Base-by-base conservation (phyloP, 2,329 filamentous ascomycete species). In the Akanthomyces uredinophilus region DNA sequence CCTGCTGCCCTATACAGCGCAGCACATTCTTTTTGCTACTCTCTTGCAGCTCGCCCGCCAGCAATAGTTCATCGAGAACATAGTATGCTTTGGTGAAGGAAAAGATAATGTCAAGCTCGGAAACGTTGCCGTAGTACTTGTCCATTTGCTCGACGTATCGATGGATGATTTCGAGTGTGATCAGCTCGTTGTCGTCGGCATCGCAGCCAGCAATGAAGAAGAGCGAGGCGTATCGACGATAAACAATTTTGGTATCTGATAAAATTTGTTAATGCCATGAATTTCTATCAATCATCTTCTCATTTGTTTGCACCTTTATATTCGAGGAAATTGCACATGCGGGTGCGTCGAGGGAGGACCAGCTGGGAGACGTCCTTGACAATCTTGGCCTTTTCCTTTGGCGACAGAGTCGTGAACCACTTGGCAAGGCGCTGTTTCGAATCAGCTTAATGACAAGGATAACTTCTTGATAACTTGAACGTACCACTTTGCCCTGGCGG, bases 141-240 rank as follows among this genome's bases (percentile, higher is more conserved):
- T 99, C 95, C 95, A 99, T 99, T 79, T 99, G 95, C 78, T 99
- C 95, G 73, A 99, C 95, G 75, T 99, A 99, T 78, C 95, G 92
- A 77, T 99, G 95, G 71, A 99, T 96, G 73, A 99, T 92, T 77
- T 99, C 95, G 73, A 99, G 91, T 27, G 92, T 96, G 75, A 98
- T 97, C 73, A 99, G 82, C 75, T 99, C 95, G 78, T 99, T 99
- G 78, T 99, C 95, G 66, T 92, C 92, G n/a, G 93, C 93, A 60
- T 92, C 89, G 80, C 92, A 96, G 70, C 95, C 95, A 71, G 94
- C 93, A 75, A 99, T 99, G 83, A 99, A 99, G 83, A 98, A 99
- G 65, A 99, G 88, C 63, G 95, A 98, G 65, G 95, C 95, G 78
- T 99, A 99, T 75, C 95, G 92, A 71, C 95, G 92, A 79, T 99